Evolutionary conservation across 495 filamentous ascomycete genomes (phyloP), one percentile per base, ranked within the genome.

Genomic region (Daldinia decipiens): DNA sequence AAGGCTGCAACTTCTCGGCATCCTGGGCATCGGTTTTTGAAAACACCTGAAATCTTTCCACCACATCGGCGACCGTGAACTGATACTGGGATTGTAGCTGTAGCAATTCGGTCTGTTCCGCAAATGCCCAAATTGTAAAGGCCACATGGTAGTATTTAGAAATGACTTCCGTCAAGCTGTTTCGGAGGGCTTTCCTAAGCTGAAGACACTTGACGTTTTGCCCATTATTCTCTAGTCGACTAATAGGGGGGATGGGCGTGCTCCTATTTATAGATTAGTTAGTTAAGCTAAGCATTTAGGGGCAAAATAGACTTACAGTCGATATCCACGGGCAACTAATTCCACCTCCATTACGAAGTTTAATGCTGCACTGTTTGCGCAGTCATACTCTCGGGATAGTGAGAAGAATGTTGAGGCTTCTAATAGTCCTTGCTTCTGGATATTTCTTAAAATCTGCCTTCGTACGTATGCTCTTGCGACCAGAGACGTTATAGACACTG

Each of bases 261-360:
- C 92, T 94, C 85, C 92, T 94, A 72, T 34, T 52, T 17, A 53
- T 8, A 27, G 54, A 76, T 90, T 80, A 89, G 83, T 57, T 66
- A 40, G 15, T 17, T 21, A 36, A 4, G 59, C 29, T 40, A 27
- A n/a, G 3, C 43, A 27, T 61, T 38, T 2, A 3, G 26, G 27
- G 36, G 51, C 31, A 8, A 24, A 52, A 36, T 17, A 32, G n/a
- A 77, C 89, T 82, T 80, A 95, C 93, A 99, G 87, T 77, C 92
- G 87, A 78, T 98, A 99, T 55, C 95, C 95, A 71, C 95, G 87
- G 40, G 95, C 95, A 12, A 98, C 95, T 55, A 98, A 84, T 79
- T 98, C 95, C 19, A 98, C 95, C 78, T 99, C 95, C 80, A 98
- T 95, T 65, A 99, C 91, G 57, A 98, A 87, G 34, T 90, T 90